Conservation (phyloP, 306 rosid genomes). For the Erythrophleum fordii region DNA sequence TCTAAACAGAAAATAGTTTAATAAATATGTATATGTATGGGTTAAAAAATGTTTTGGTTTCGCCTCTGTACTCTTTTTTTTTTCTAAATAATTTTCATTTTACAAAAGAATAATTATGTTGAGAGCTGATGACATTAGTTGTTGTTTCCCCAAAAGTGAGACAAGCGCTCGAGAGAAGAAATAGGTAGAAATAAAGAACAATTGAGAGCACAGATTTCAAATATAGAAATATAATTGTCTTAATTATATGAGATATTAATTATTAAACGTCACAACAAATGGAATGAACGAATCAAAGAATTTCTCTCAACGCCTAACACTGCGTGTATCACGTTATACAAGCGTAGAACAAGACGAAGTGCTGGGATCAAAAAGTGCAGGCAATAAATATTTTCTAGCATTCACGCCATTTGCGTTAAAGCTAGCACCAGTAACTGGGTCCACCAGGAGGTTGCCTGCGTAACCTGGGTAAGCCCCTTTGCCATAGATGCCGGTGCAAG, state of each 20-base stretch:
- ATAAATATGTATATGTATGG: no score
- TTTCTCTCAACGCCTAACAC: background rate
- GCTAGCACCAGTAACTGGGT: constrained; percentile 54
- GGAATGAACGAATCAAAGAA: constrained; percentile 15
- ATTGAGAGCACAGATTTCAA: background rate
- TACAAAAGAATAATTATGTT: background rate
- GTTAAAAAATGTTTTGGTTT: no score
- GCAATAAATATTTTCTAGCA: constrained; percentile 64
- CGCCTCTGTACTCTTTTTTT: background rate
- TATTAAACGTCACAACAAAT: background rate
- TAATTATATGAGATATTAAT: background rate
- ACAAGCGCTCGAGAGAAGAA: background rate
- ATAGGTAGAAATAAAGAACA: background rate
- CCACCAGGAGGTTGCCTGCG: constrained; percentile 55
- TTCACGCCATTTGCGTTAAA: constrained; percentile 59
- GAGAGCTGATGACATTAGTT: no score
- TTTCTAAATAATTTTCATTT: no score
- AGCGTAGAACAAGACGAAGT: constrained; percentile 61
- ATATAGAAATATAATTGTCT: background rate
- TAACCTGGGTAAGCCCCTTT: constrained; percentile 76
- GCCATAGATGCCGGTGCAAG: constrained; percentile 63
- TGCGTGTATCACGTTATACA: constrained; percentile 9
- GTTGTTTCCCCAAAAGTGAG: background rate
- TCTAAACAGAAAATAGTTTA: no score
- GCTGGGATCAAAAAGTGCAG: constrained; percentile 60